Evolutionary conservation across 192 early-diverging fungal species (phyloP).

Genomic region (Coemansia asiatica): DNA sequence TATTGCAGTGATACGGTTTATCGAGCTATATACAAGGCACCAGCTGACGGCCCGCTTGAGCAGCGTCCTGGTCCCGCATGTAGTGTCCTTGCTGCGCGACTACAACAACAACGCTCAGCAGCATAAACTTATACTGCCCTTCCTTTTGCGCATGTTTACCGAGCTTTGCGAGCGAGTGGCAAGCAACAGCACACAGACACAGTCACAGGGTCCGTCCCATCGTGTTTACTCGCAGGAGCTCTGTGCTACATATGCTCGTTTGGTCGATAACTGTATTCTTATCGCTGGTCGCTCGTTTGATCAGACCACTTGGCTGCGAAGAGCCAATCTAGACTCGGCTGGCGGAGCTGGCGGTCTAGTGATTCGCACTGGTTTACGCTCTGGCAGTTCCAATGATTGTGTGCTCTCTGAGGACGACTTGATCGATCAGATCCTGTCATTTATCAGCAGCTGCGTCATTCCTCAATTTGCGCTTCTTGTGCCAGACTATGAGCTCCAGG

Average conservation of each 20-base stretch:
- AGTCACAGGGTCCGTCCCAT: conserved; percentile 17
- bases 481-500: conserved; percentile 72
- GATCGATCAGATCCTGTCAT: conserved; percentile 61
- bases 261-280: conserved; percentile 73
- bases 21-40: conserved; percentile 40
- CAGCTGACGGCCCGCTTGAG: conserved; percentile 29
- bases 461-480: conserved; percentile 69
- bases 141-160: conserved; percentile 49
- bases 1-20: conserved; percentile 32
- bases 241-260: conserved; percentile 27
- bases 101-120: conserved; percentile 29
- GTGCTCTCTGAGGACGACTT: conserved; percentile 65
- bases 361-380: conserved; percentile 3
- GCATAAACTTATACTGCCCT: conserved; percentile 36
- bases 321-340: conserved; percentile 10
- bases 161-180: conserved; percentile 40
- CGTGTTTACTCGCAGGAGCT: conserved; percentile 29
- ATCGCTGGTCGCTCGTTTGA: conserved; percentile 77
- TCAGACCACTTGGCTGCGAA: conserved; percentile 51
- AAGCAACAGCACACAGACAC: conserved; percentile 3
- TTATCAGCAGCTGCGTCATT: conserved; percentile 53
- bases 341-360: conserved; percentile 10
- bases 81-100: conserved; percentile 38
- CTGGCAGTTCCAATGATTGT: conserved; percentile 26
- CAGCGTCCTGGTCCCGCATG: conserved; percentile 24